Evolutionary conservation across 2,329 filamentous ascomycete genomes (phyloP).

Genomic region (Microsporum canis): DNA sequence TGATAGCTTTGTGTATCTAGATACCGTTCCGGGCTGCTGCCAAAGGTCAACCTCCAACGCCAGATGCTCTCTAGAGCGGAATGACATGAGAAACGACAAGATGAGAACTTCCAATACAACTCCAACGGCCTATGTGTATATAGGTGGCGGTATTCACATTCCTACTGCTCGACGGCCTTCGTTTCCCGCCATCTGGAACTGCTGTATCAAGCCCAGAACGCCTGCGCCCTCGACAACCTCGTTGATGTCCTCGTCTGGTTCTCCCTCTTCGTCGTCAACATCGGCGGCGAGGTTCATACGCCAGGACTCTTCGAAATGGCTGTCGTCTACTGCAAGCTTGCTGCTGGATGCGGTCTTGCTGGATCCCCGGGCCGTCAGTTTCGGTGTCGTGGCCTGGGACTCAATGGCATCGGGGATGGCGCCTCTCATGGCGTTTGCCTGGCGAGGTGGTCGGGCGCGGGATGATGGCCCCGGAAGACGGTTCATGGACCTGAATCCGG

Average conservation of each 20-base stretch:
- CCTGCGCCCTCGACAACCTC: conserved; percentile 41
- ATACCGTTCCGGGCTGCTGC: too few species aligned
- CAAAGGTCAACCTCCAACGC: too few species aligned
- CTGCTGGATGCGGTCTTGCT: conserved; percentile 26
- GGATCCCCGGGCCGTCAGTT: background rate
- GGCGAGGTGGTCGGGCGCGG: conserved; percentile 24
- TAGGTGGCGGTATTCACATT: conserved; percentile 17
- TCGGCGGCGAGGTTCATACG: conserved; percentile 34
- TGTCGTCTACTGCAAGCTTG: conserved; percentile 37
- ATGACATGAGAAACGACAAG: background rate
- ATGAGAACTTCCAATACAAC: background rate
- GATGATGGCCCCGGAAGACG: conserved; percentile 18
- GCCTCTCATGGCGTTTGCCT: conserved; percentile 19
- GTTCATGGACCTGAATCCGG: conserved; percentile 25
- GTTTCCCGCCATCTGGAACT: conserved; percentile 50
- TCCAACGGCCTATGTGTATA: background rate
- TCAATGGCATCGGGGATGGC: conserved; percentile 23
- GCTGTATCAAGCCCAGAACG: conserved; percentile 54
- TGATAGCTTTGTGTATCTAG: too few species aligned
- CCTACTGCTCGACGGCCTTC: conserved; percentile 29
- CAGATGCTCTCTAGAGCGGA: too few species aligned
- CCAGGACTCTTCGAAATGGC: conserved; percentile 47
- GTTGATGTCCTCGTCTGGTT: conserved; percentile 40
- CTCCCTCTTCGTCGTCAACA: conserved; percentile 31
- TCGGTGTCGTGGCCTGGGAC: conserved; percentile 14